phyloP scores from a whole-genome alignment of 441 rosid genomes.

The Syzygium syzygioides region DNA sequence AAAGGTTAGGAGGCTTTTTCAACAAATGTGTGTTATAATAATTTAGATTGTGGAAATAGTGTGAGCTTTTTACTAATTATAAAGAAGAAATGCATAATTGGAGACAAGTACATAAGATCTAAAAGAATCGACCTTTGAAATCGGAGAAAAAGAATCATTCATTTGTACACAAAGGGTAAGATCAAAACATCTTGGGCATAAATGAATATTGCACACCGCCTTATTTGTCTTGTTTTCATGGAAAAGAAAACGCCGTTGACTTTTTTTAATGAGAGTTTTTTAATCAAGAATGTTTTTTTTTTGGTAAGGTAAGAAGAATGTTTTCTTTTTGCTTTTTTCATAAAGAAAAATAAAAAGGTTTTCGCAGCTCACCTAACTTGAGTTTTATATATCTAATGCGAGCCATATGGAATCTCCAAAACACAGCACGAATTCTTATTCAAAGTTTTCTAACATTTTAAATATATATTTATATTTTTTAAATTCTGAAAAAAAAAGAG shows the following conservation, averaged over 20 bases:
- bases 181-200: not conserved
- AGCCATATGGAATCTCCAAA: not conserved
- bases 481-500: not conserved
- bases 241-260: not conserved
- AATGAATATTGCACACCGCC: not conserved
- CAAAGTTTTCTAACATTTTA: too few relatives aligned
- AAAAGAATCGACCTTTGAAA: too few relatives aligned
- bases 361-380: not conserved
- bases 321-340: not conserved
- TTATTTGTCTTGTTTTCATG: not conserved
- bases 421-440: not conserved
- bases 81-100: too few relatives aligned
- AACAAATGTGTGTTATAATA: too few relatives aligned
- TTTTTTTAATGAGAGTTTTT: not conserved
- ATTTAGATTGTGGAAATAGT: too few relatives aligned
- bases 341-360: not conserved
- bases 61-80: too few relatives aligned
- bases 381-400: not conserved
- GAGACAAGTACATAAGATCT: too few relatives aligned
- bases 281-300: not conserved
- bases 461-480: not conserved
- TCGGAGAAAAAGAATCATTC: too few relatives aligned
- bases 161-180: not conserved
- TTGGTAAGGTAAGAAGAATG: too few relatives aligned
- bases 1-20: too few relatives aligned